Percentiles rank a stretch among this genome's conserved stretches.
phyloP scores from a whole-genome alignment of 331 rosid species.

The Arachis monticola region DNA sequence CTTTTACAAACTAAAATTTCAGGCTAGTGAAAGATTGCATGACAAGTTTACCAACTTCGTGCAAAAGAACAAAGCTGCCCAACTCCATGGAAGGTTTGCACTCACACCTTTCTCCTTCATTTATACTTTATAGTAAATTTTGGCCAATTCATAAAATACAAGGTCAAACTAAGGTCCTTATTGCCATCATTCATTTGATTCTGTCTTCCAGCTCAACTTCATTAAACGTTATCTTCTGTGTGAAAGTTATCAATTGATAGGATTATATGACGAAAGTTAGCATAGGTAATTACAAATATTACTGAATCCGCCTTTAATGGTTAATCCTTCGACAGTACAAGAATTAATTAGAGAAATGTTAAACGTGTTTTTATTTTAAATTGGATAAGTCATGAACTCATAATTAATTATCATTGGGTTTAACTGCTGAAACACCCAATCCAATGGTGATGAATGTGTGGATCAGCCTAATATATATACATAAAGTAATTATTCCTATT shows the following conservation, averaged over 20 bases:
- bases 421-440: too few relatives aligned
- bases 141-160: constrained; percentile 35
- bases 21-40: constrained; percentile 92
- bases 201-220: background rate
- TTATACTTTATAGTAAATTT: constrained; percentile 37
- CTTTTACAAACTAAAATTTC: constrained; percentile 47
- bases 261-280: background rate
- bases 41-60: constrained; percentile 79
- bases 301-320: background rate
- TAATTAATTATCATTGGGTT: too few relatives aligned
- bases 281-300: background rate
- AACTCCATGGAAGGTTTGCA: constrained; percentile 83
- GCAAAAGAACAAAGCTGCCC: constrained; percentile 93
- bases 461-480: too few relatives aligned
- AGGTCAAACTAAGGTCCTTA: constrained; percentile 16
- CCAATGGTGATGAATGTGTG: too few relatives aligned
- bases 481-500: too few relatives aligned
- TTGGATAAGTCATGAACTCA: too few relatives aligned
- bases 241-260: background rate
- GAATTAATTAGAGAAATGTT: background rate
- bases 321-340: background rate
- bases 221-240: background rate
- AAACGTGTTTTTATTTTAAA: too few relatives aligned
- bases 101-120: constrained; percentile 33
- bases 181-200: constrained; percentile 13